Evolutionary conservation across 2,329 filamentous ascomycete genomes (phyloP), one percentile per base, ranked within the genome.

Genomic region (Colletotrichum karsti): DNA sequence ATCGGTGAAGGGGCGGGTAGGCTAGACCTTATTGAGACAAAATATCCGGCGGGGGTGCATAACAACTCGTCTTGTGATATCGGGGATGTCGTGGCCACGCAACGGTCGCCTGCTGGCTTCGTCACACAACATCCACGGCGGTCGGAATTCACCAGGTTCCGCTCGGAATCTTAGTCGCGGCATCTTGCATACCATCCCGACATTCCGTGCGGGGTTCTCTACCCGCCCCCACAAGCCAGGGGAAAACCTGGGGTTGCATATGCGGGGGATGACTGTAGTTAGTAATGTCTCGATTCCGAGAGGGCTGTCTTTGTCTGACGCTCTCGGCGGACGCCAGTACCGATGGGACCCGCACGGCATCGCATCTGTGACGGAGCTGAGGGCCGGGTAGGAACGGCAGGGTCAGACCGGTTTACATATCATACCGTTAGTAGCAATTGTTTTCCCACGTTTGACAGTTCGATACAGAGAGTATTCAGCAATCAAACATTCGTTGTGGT

Each of bases 191-290:
- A 18, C 41, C 30, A 62, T 44, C 57, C 57, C 41, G 48, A 55
- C 35, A 6, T 66, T 66, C 63, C 50, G 57, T 62, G 57, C 57
- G 57, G 57, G 50, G 63, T 30, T 20, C 10, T n/a, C 20, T n/a
- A 18, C 26, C 26, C 15, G 15, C 12, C 41, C 41, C 37, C 41
- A n/a, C 37, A 54, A 46, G n/a, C n/a, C n/a, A n/a, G n/a, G 44
- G 28, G 5, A 50, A 60, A 39, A 35, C 42, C 42, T 58, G 59
- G 59, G 64, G 64, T 41, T 63, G 30, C n/a, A 48, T 28, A 51
- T 37, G 59, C 22, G 35, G 50, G 51, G 42, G 33, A 33, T 30
- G 13, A 33, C 7, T 46, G 28, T 8, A 7, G 1, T 44, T 9
- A 9, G 42, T 55, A 48, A 56, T 15, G 4, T 6, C 6, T 10